phyloP scores from a whole-genome alignment of 441 rosid genomes.

The Gossypium schwendimanii region DNA sequence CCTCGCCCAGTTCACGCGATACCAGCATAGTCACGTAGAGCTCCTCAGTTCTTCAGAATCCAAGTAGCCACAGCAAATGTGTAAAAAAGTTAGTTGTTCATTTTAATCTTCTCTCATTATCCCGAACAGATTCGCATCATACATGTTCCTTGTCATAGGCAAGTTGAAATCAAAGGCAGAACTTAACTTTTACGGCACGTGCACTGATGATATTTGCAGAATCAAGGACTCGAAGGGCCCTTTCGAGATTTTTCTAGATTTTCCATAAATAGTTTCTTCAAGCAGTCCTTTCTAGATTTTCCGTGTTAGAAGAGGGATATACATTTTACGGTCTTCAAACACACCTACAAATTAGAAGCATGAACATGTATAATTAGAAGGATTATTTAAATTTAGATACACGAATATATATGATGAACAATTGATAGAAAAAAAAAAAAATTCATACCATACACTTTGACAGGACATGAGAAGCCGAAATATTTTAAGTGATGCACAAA shows the following conservation, averaged over 20 bases:
- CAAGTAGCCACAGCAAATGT: not conserved
- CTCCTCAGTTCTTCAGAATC: not conserved
- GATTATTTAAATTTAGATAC: too few relatives aligned
- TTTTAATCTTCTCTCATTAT: not conserved
- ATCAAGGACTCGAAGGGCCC: not conserved
- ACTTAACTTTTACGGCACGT: too few relatives aligned
- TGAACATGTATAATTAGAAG: slow-evolving; percentile 7
- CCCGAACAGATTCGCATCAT: not conserved
- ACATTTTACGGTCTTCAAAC: slow-evolving; percentile 13
- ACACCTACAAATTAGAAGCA: slow-evolving; percentile 28
- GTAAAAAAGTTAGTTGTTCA: not conserved
- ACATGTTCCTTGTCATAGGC: not conserved
- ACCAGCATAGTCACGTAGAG: not conserved
- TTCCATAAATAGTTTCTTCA: slow-evolving; percentile 8
- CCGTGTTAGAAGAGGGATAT: not conserved
- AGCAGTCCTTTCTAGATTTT: slow-evolving; percentile 12
- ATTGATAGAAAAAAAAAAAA: too few relatives aligned
- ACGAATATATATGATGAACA: too few relatives aligned
- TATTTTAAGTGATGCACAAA: not conserved
- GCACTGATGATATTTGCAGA: not conserved
- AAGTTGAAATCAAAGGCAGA: not conserved
- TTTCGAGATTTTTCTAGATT: not conserved
- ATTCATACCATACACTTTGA: too few relatives aligned
- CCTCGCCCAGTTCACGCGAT: too few relatives aligned
- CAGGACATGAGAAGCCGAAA: too few relatives aligned